Evolutionary conservation across 257 asterid genomes (phyloP), one percentile per base, ranked within the genome.

Genomic region (Nicotiana noctiflora): DNA sequence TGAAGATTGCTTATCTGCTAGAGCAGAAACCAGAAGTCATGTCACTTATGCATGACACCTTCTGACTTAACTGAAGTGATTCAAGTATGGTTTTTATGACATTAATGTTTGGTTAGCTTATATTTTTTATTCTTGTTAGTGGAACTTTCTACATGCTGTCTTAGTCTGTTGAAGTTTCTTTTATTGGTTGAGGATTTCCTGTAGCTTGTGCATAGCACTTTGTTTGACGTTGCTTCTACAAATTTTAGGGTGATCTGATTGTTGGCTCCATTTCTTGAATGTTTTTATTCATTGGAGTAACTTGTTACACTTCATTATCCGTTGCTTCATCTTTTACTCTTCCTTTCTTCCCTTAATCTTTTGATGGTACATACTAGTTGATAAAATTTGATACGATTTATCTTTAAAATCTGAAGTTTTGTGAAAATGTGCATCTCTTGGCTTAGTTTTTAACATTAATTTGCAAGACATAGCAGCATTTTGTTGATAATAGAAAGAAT

Each of bases 1-100:
- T 91, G 89, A 87, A 56, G 81, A 32, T 21, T 72, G 56, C 6
- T 12, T 51, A 5, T 14, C 1, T 51, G 56, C 56, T 51, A 14
- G 56, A 51, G 56, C 56, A 51, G 56, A 40, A 51, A 51, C 56
- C 37, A 21, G 40, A 72, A 72, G 59, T 72, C 78, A 72, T 46
- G 60, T 72, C 78, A 72, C 77, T 23, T 31, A 56, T 70, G 77
- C 77, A 70, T 70, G 77, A 46, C 60, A 72, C 32, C n/a, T 40
- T 11, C 37, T 44, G 37, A 70, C 77, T 72, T 70, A 1, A 46
- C 46, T 72, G 60, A 72, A 21, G 76, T 29, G 72, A 13, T 63
- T 63, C 70, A 27, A 23, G 70, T 67, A 53, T n/a, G 18, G 12
- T 68, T 67, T 68, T 3, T 68, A 68, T 37, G 34, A 44, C 21